These are phyloP conservation scores for Cyamopsis tetragonoloba DNA, from an alignment of 306 rosid genomes.

Conservation along the genomic window DNA sequence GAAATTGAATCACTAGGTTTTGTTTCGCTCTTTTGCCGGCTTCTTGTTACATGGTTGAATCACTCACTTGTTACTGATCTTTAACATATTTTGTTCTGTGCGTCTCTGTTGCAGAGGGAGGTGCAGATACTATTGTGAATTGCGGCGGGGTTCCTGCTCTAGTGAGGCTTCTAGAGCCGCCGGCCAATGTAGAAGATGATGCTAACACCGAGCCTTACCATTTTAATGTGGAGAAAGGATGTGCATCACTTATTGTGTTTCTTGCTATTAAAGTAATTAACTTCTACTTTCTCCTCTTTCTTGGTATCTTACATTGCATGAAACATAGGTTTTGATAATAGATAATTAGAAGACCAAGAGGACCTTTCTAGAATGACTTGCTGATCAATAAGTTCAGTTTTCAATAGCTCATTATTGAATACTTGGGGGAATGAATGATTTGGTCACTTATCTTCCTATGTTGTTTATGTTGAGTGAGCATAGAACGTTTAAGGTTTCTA, in stretches of 20 bases:
- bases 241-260: conserved; percentile 44
- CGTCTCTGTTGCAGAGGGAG: conserved; percentile 31
- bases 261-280: conserved; percentile 50
- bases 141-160: conserved; percentile 44
- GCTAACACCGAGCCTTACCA: neutral
- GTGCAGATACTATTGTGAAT: conserved; percentile 27
- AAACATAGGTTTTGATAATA: no score
- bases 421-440: neutral
- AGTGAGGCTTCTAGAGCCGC: conserved; percentile 34
- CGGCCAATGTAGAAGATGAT: neutral
- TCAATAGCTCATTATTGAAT: neutral
- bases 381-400: neutral
- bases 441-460: no score
- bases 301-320: neutral
- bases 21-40: no score
- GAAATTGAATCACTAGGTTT: no score
- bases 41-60: no score
- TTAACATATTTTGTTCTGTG: no score
- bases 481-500: no score
- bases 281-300: neutral
- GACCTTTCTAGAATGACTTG: neutral
- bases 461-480: no score
- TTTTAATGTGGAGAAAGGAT: conserved; percentile 40
- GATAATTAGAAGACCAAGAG: no score
- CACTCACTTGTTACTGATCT: no score